phyloP scores from a whole-genome alignment of 306 rosid species.

The Vigna radiata region DNA sequence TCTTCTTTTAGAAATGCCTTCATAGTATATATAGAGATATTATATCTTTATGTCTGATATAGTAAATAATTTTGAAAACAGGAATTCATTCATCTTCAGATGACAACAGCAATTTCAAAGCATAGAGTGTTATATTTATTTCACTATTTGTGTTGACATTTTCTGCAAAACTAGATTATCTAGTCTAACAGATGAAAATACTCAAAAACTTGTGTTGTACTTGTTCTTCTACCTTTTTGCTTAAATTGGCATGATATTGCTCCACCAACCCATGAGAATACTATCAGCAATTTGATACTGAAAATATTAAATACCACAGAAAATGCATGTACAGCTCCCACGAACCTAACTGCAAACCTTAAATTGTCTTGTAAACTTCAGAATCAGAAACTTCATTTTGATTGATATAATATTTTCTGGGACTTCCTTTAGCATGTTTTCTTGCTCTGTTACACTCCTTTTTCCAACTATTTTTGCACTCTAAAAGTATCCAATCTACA shows the following conservation, averaged over 20 bases:
- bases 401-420: background rate
- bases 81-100: no score
- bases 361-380: slow-evolving; percentile 3
- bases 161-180: background rate
- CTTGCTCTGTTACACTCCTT: slow-evolving; percentile 9
- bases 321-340: slow-evolving; percentile 17
- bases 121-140: background rate
- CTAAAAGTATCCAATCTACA: slow-evolving; percentile 49
- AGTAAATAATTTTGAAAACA: no score
- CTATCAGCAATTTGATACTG: background rate
- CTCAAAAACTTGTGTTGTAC: background rate
- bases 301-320: background rate
- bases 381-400: slow-evolving; percentile 13
- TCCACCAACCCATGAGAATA: background rate
- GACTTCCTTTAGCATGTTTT: slow-evolving; percentile 12
- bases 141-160: background rate
- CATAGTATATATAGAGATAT: background rate
- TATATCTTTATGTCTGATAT: no score
- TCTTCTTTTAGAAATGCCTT: background rate
- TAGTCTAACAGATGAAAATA: slow-evolving; percentile 1
- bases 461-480: slow-evolving; percentile 33
- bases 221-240: background rate
- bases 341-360: slow-evolving; percentile 28
- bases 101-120: no score
- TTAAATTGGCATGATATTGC: background rate